Evolutionary conservation across 169 alveolate genomes (phyloP).

Genomic region (Plasmodium blacklocki): DNA sequence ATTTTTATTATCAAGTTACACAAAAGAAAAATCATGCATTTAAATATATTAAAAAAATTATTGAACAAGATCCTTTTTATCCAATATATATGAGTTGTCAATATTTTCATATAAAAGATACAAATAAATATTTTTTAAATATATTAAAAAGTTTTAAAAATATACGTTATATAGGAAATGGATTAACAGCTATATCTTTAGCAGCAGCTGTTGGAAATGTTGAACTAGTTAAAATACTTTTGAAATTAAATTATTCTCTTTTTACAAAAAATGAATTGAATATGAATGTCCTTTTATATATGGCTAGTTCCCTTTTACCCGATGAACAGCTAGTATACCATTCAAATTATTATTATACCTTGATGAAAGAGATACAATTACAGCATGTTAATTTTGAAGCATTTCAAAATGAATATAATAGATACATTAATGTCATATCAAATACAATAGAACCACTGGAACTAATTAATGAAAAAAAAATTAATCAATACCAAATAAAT

Average conservation of each 20-base stretch:
- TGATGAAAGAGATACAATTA: conserved; percentile 36
- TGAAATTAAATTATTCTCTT: conserved; percentile 55
- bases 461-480: not conserved
- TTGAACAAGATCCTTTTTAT: conserved; percentile 31
- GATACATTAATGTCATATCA: not conserved
- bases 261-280: conserved; percentile 34
- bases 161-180: conserved; percentile 81
- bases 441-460: not conserved
- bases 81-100: conserved; percentile 68
- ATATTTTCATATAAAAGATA: conserved; percentile 18
- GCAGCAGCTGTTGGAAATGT: conserved; percentile 80
- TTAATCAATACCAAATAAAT: not conserved
- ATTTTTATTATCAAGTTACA: conserved; percentile 76
- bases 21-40: conserved; percentile 77
- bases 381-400: conserved; percentile 13
- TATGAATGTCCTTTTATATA: conserved; percentile 57
- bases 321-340: conserved; percentile 17
- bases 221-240: conserved; percentile 71
- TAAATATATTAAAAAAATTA: conserved; percentile 29
- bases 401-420: conserved; percentile 13
- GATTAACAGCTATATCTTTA: conserved; percentile 78
- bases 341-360: conserved; percentile 34
- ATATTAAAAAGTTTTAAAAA: conserved; percentile 73
- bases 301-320: conserved; percentile 69
- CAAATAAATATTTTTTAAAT: not conserved